Evolutionary conservation across 345 rosid species (phyloP), one percentile per base, ranked within the genome.

Genomic region (Barbarea vulgaris): DNA sequence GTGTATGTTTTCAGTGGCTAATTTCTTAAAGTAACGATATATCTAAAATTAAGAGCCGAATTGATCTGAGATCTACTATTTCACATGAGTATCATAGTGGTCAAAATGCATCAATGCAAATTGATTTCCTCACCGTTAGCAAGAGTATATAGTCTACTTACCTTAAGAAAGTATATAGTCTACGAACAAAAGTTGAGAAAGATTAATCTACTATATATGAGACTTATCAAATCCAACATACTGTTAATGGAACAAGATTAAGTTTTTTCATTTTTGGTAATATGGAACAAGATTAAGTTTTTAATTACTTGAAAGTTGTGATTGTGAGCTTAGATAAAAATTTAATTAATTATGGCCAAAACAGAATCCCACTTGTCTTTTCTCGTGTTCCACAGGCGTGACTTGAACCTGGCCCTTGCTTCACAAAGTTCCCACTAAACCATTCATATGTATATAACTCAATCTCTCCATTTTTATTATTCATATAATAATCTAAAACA

Each of bases 301-400:
- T 64, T 3, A 41, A 30, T 30, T 30, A 54, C 74, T 69, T 53
- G 57, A 69, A 22, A 18, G 13, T 30, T 60, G 42, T 30, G 34
- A 75, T 47, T 47, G 27, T 48, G 27, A 17, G 36, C 61, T 57
- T 50, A 2, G 39, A 18, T 41, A 33, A 50, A 59, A 24, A 25
- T 31, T 65, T 42, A 31, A 30, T 36, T 15, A 1, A 50, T 50
- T 7, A 36, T 60, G 46, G 55, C 46, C 54, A 41, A 76, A 76
- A 76, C 75, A 69, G 34, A 76, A 76, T 76, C 79, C 74, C 79
- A 76, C 75, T 42, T 69, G 79, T 76, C 64, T 69, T 76, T 76
- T 53, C 50, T 76, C 56, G 79, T 76, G 79, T 61, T 76, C 31
- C 79, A 69, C 48, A 76, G 50, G 75, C 64, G 57, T 76, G 55